Conservation (phyloP, 2,329 filamentous ascomycete genomes). For the Hypoxylon sp. region DNA sequence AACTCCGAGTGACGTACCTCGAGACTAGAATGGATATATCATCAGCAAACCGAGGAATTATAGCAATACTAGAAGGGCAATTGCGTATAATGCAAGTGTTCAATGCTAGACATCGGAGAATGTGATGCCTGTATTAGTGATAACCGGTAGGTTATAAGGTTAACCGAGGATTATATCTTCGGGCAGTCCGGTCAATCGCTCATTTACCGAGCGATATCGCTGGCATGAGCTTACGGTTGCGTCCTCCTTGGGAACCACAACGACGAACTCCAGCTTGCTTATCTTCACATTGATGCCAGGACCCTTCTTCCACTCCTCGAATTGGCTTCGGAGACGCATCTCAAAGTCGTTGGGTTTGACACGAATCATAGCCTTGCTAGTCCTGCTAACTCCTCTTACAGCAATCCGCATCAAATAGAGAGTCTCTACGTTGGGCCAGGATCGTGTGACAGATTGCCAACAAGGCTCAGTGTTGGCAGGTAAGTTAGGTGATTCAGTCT, state of each 20-base stretch:
- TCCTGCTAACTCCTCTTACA: slow-evolving; percentile 45
- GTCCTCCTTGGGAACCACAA: slow-evolving; percentile 46
- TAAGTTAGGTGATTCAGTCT: slow-evolving; percentile 50
- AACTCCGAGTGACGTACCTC: background rate
- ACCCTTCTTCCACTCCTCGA: slow-evolving; percentile 53
- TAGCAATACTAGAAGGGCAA: background rate
- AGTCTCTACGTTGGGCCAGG: slow-evolving; percentile 53
- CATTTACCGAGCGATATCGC: slow-evolving; percentile 46
- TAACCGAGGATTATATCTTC: slow-evolving; percentile 53
- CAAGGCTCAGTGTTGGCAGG: slow-evolving; percentile 41
- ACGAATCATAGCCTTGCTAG: slow-evolving; percentile 52
- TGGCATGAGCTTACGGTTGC: slow-evolving; percentile 24
- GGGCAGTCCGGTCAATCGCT: slow-evolving; percentile 48
- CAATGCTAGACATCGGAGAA: background rate
- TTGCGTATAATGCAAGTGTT: background rate
- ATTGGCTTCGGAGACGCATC: slow-evolving; percentile 42
- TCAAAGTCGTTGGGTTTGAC: slow-evolving; percentile 47
- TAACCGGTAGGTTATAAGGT: slow-evolving; percentile 2
- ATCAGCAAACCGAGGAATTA: background rate
- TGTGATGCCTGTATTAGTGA: background rate
- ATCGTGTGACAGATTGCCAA: slow-evolving; percentile 50
- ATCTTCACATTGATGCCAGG: slow-evolving; percentile 42
- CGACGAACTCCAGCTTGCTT: slow-evolving; percentile 50
- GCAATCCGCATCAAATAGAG: slow-evolving; percentile 52
- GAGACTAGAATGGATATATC: background rate